phyloP scores from a whole-genome alignment of 768 basidiomycete species.

The Phaeolepiota aurea region DNA sequence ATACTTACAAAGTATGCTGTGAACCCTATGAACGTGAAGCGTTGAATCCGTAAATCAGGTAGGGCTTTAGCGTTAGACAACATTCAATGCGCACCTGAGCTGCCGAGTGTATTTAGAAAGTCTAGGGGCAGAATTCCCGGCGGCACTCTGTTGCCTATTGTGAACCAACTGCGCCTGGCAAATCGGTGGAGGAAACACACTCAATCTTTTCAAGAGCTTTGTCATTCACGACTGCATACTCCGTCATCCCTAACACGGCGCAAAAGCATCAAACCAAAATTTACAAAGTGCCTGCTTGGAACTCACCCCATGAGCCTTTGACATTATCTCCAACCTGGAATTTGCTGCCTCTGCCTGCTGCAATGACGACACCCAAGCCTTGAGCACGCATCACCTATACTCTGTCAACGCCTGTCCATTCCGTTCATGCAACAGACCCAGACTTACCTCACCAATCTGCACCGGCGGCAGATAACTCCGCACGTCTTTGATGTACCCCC shows the following conservation, averaged over 20 bases:
- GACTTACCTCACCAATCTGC: conserved; percentile 54
- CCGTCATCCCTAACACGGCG: conserved; percentile 56
- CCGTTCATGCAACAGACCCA: conserved; percentile 6
- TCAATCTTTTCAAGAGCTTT: conserved; percentile 39
- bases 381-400: conserved; percentile 61
- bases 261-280: not conserved
- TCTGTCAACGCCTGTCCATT: not conserved
- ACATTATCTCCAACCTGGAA: conserved; percentile 68
- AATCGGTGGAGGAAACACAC: conserved; percentile 36
- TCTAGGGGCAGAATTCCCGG: conserved; percentile 63
- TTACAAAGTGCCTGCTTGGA: too few species aligned
- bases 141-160: conserved; percentile 31
- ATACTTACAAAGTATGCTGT: conserved; percentile 81
- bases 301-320: conserved; percentile 49
- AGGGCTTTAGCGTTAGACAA: too few species aligned
- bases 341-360: conserved; percentile 42
- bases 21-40: conserved; percentile 37
- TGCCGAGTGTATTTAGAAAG: conserved; percentile 74
- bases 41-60: not conserved
- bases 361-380: conserved; percentile 60
- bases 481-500: conserved; percentile 67
- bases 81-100: conserved; percentile 41
- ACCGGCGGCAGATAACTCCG: conserved; percentile 70
- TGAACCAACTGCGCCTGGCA: not conserved
- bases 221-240: conserved; percentile 59